These are phyloP conservation scores for Colletotrichum spaethianum DNA, from an alignment of 2,329 filamentous ascomycete species.

Conservation along the genomic window DNA sequence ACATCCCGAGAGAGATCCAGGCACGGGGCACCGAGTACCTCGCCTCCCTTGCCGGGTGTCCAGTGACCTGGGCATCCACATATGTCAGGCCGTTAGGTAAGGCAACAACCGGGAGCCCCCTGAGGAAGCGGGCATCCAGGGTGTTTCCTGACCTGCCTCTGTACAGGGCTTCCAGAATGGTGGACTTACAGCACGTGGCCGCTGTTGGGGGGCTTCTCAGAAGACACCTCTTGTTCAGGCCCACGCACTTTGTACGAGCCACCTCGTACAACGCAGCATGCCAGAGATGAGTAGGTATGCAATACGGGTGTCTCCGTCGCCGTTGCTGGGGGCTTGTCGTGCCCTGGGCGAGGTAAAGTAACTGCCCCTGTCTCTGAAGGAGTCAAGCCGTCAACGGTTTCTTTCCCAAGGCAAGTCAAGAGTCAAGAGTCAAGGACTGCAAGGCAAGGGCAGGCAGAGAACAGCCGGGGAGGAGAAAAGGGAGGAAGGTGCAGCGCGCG, in stretches of 20 bases:
- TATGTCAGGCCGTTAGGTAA: not conserved
- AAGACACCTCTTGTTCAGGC: not conserved
- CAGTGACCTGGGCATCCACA: not conserved
- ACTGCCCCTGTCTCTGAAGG: not conserved
- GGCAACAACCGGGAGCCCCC: not conserved
- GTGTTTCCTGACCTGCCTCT: slow-evolving; percentile 6
- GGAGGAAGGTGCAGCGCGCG: not conserved
- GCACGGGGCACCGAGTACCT: not conserved
- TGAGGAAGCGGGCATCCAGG: slow-evolving; percentile 8
- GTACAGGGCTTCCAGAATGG: slow-evolving; percentile 24
- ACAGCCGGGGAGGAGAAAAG: not conserved
- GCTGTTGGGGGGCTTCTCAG: slow-evolving; percentile 2
- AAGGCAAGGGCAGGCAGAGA: not conserved
- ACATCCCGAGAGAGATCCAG: not conserved
- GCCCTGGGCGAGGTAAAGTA: not conserved
- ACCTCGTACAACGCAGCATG: not conserved
- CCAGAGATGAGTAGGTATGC: not conserved
- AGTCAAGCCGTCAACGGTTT: not conserved
- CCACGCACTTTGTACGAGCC: not conserved
- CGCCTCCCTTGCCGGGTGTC: not conserved
- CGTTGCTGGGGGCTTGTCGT: not conserved
- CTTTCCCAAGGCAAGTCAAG: not conserved
- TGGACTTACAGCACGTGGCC: slow-evolving; percentile 29
- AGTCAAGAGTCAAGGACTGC: not conserved
- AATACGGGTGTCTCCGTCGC: not conserved